phyloP scores from a whole-genome alignment of 176 grass and related monocot genomes.

The Guadua angustifolia region DNA sequence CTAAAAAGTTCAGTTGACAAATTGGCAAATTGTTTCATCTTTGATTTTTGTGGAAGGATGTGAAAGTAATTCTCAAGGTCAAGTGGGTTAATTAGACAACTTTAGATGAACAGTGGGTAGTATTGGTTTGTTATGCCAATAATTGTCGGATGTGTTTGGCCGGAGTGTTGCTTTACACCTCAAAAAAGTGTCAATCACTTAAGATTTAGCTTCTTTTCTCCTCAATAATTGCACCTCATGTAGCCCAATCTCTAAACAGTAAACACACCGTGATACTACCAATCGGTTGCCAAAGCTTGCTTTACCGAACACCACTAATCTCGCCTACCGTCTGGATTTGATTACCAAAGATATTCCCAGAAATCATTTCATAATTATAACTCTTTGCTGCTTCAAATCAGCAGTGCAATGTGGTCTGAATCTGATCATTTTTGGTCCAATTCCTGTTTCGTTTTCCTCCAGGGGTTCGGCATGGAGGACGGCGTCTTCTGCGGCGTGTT shows the following conservation, averaged over 20 bases:
- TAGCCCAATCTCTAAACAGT: background rate
- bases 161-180: background rate
- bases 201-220: background rate
- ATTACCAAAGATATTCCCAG: background rate
- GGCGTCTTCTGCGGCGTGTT: conserved; percentile 93
- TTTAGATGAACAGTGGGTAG: background rate
- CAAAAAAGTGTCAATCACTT: background rate
- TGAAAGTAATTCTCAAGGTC: background rate
- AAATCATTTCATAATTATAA: background rate
- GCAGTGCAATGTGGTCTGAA: background rate
- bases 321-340: conserved; percentile 6
- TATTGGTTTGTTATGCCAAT: background rate
- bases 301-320: conserved; percentile 24
- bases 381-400: background rate
- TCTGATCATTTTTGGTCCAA: background rate
- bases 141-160: background rate
- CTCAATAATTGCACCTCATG: conserved; percentile 25
- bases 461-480: conserved; percentile 90
- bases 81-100: background rate
- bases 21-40: background rate
- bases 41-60: background rate
- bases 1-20: background rate
- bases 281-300: conserved; percentile 8
- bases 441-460: background rate
- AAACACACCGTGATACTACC: background rate